These are phyloP conservation scores for Mortierella sp. DNA, from an alignment of 371 early-diverging fungal species.

Conservation along the genomic window DNA sequence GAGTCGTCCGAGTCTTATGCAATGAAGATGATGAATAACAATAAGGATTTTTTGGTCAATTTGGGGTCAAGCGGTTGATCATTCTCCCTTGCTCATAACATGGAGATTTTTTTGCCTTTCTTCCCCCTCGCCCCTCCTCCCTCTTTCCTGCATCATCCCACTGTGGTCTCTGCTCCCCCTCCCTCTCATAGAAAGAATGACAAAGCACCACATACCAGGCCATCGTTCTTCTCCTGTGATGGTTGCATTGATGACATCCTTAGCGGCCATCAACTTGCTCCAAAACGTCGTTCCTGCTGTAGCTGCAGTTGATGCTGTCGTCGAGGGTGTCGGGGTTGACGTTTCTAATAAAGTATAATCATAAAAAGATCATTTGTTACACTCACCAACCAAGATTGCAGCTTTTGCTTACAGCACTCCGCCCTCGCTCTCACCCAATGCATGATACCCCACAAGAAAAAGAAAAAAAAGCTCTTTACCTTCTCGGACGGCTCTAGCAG, in stretches of 20 bases:
- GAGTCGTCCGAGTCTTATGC: slow-evolving; percentile 67
- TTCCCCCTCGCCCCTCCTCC: background rate
- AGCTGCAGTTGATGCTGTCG: slow-evolving; percentile 2
- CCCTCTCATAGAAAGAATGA: background rate
- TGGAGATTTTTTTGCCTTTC: background rate
- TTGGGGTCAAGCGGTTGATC: background rate
- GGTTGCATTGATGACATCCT: slow-evolving; percentile 65
- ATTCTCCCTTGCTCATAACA: background rate
- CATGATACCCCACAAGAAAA: too few relatives aligned
- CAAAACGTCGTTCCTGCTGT: slow-evolving; percentile 55
- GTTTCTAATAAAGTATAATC: slow-evolving; percentile 6
- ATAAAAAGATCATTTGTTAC: background rate
- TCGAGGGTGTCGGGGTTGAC: slow-evolving; percentile 14
- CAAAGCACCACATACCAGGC: slow-evolving; percentile 30
- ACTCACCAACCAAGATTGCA: background rate
- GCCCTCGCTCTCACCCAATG: too few relatives aligned
- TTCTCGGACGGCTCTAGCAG: slow-evolving; percentile 30
- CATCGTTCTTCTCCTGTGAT: slow-evolving; percentile 59
- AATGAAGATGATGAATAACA: background rate
- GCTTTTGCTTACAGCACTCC: too few relatives aligned
- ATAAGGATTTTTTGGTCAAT: too few relatives aligned
- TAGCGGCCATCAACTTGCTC: slow-evolving; percentile 66
- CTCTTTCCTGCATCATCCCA: background rate
- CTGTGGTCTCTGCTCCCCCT: background rate
- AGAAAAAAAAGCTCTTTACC: slow-evolving; percentile 11